Evolutionary conservation across 192 early-diverging fungal species (phyloP).

Genomic region (Phlyctochytrium planicorne): DNA sequence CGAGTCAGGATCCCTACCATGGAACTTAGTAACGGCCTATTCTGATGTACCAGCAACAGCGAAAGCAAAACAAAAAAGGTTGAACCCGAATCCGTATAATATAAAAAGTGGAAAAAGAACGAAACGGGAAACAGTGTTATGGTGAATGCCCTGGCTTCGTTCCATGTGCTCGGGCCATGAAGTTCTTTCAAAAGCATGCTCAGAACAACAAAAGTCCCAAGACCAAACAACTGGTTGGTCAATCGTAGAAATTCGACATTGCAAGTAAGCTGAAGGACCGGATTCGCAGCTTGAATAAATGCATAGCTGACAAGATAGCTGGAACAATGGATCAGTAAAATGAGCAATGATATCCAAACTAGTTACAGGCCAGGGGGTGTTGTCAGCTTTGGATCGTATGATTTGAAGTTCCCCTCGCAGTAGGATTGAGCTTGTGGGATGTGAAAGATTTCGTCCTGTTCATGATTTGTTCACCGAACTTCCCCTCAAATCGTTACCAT

Average conservation of each 20-base stretch:
- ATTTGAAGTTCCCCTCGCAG: constrained; percentile 65
- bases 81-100: constrained; percentile 91
- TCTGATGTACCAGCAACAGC: constrained; percentile 55
- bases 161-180: constrained; percentile 8
- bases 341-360: neutral
- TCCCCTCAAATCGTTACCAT: too few species aligned
- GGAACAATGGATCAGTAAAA: constrained; percentile 7
- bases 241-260: constrained; percentile 36
- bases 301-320: constrained; percentile 12
- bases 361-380: constrained; percentile 95
- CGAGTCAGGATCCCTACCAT: constrained; percentile 43
- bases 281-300: neutral
- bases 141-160: constrained; percentile 13
- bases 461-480: too few species aligned
- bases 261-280: constrained; percentile 9
- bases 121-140: constrained; percentile 73
- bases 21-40: constrained; percentile 52
- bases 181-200: constrained; percentile 5
- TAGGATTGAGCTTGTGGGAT: constrained; percentile 86
- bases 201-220: constrained; percentile 24
- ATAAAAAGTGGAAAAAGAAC: constrained; percentile 85
- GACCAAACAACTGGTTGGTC: constrained; percentile 66
- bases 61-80: constrained; percentile 73
- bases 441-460: constrained; percentile 97
- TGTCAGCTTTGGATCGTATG: constrained; percentile 92